phyloP scores from a whole-genome alignment of 2,329 filamentous ascomycete genomes.

The Curvularia spicifera region DNA sequence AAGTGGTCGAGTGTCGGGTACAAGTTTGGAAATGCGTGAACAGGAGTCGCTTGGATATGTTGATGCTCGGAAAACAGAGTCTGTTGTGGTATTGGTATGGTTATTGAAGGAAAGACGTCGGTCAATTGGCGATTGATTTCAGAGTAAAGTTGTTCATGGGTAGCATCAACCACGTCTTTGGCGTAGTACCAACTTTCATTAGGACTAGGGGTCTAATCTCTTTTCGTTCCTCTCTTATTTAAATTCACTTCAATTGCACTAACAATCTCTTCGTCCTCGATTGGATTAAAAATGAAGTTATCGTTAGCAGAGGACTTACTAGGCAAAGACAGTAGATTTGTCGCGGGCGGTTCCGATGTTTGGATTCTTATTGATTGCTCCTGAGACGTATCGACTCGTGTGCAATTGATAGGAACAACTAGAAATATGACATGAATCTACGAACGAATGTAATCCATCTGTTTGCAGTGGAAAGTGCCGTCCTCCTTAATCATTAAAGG shows the following conservation, averaged over 20 bases:
- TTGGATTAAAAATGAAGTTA: no score
- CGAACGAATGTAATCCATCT: not conserved
- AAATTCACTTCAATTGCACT: not conserved
- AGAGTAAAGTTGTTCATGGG: no score
- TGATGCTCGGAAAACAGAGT: not conserved
- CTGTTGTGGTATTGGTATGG: not conserved
- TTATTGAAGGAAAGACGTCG: no score
- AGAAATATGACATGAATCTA: not conserved
- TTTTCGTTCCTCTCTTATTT: not conserved
- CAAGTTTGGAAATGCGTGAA: not conserved
- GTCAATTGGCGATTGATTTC: no score
- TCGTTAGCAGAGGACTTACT: not conserved
- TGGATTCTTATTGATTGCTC: not conserved
- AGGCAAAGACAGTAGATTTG: not conserved
- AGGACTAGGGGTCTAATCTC: no score
- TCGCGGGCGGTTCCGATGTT: not conserved
- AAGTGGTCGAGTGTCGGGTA: not conserved
- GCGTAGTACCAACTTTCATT: no score
- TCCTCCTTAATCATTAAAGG: not conserved
- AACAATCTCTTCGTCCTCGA: not conserved
- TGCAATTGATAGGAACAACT: not conserved
- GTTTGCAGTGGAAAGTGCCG: not conserved
- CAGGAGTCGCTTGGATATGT: not conserved
- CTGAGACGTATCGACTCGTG: not conserved
- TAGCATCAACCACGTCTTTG: no score